Conservation (phyloP, 2,329 filamentous ascomycete genomes). For the Pyrenophora graminea region DNA sequence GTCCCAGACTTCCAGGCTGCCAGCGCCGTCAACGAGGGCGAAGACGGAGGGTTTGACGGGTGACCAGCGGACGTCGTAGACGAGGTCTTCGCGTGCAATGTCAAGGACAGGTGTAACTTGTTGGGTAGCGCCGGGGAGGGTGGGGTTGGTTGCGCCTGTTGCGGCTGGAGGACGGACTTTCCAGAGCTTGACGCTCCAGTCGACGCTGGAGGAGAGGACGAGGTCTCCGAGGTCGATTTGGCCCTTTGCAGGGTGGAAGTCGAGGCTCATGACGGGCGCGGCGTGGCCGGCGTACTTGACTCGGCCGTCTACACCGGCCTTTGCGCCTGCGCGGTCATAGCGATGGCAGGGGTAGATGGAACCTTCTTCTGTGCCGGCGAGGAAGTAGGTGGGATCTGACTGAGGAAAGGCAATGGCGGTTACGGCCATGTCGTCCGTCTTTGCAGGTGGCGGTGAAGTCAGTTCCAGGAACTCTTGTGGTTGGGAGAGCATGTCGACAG, state of each 20-base stretch:
- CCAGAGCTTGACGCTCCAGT: constrained; percentile 98
- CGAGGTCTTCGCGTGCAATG: constrained; percentile 90
- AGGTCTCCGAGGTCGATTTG: constrained; percentile 93
- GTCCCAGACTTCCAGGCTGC: constrained; percentile 93
- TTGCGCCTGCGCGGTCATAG: constrained; percentile 95
- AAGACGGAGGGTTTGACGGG: constrained; percentile 94
- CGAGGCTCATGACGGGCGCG: constrained; percentile 92
- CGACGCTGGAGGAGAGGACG: constrained; percentile 86
- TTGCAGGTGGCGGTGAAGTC: constrained; percentile 75
- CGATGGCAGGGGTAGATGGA: constrained; percentile 95
- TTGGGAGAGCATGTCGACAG: constrained; percentile 95
- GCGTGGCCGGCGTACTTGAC: constrained; percentile 89
- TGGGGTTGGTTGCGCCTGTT: constrained; percentile 55
- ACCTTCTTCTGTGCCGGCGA: constrained; percentile 95
- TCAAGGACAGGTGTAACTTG: constrained; percentile 79
- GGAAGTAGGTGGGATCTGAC: constrained; percentile 95
- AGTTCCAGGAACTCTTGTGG: constrained; percentile 93
- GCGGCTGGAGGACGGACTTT: constrained; percentile 83
- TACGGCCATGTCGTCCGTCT: constrained; percentile 91
- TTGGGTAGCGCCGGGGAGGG: constrained; percentile 42
- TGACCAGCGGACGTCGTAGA: constrained; percentile 96
- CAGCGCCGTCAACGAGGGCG: constrained; percentile 89
- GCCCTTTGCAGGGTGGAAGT: constrained; percentile 91
- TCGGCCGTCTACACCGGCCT: constrained; percentile 89
- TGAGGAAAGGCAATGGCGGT: constrained; percentile 94